Evolutionary conservation across 495 filamentous ascomycete genomes (phyloP).

Genomic region (Hyphodiscus hymeniophilus): DNA sequence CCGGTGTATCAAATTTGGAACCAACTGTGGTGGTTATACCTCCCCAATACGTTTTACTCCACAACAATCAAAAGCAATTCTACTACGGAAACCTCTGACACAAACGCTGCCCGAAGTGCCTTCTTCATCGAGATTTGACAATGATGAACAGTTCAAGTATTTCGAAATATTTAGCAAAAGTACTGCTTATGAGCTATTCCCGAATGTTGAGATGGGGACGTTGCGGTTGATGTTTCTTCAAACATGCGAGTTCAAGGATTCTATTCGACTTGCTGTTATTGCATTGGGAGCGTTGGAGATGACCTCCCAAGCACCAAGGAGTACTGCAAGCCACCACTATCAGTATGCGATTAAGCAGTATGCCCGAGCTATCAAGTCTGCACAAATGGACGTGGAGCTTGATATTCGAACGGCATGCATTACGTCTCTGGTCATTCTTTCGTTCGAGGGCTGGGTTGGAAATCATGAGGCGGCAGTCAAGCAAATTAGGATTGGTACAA

Average conservation of each 20-base stretch:
- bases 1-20: constrained; percentile 43
- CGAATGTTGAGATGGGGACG: constrained; percentile 49
- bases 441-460: constrained; percentile 6
- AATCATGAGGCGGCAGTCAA: constrained; percentile 40
- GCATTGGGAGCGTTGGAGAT: constrained; percentile 54
- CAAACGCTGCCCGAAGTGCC: constrained; percentile 13
- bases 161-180: constrained; percentile 49
- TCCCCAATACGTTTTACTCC: constrained; percentile 28
- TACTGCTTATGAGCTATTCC: constrained; percentile 46
- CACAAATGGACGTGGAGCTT: background rate
- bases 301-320: constrained; percentile 40
- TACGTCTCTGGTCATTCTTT: background rate
- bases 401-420: background rate
- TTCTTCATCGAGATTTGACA: constrained; percentile 28
- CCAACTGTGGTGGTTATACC: constrained; percentile 38
- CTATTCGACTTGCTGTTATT: constrained; percentile 53
- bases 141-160: constrained; percentile 37
- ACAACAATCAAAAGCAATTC: constrained; percentile 1
- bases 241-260: constrained; percentile 46
- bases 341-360: background rate
- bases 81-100: background rate
- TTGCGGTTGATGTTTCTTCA: constrained; percentile 48
- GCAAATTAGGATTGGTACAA: constrained; percentile 39
- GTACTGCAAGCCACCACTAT: background rate
- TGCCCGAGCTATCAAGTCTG: background rate